Evolutionary conservation across 2,329 filamentous ascomycete species (phyloP).

Genomic region (Fusarium scirpi): DNA sequence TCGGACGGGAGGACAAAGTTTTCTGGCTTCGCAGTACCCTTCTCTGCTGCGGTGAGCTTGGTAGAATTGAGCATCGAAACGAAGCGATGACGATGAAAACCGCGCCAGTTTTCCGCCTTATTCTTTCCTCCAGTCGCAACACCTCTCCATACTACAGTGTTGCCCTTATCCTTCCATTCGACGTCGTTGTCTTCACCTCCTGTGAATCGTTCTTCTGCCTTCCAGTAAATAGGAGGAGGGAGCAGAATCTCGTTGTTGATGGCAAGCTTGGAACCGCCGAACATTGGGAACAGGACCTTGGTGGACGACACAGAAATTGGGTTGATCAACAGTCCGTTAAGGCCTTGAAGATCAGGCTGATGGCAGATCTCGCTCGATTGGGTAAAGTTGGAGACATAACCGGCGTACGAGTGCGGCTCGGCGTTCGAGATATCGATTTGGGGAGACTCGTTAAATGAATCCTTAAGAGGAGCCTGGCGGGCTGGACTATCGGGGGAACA

Average conservation of each 20-base stretch:
- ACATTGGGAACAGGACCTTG: conserved; percentile 71
- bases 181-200: conserved; percentile 66
- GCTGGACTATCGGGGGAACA: conserved; percentile 73
- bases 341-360: conserved; percentile 71
- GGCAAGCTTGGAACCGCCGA: conserved; percentile 75
- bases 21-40: conserved; percentile 54
- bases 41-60: conserved; percentile 63
- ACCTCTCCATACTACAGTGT: conserved; percentile 72
- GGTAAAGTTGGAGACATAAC: conserved; percentile 72
- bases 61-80: conserved; percentile 79
- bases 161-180: conserved; percentile 68
- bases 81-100: conserved; percentile 81
- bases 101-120: conserved; percentile 71
- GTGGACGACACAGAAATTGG: conserved; percentile 69
- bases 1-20: conserved; percentile 67
- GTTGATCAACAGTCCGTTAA: conserved; percentile 74
- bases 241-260: conserved; percentile 79
- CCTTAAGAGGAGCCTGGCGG: conserved; percentile 59
- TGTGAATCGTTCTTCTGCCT: conserved; percentile 71
- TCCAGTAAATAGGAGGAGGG: conserved; percentile 77
- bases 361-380: conserved; percentile 73
- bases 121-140: conserved; percentile 75
- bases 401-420: conserved; percentile 63
- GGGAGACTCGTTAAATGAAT: conserved; percentile 59
- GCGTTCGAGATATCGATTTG: conserved; percentile 60